These are phyloP conservation scores for Clonostachys rosea DNA, from an alignment of 2,329 filamentous ascomycete species.

Conservation along the genomic window DNA sequence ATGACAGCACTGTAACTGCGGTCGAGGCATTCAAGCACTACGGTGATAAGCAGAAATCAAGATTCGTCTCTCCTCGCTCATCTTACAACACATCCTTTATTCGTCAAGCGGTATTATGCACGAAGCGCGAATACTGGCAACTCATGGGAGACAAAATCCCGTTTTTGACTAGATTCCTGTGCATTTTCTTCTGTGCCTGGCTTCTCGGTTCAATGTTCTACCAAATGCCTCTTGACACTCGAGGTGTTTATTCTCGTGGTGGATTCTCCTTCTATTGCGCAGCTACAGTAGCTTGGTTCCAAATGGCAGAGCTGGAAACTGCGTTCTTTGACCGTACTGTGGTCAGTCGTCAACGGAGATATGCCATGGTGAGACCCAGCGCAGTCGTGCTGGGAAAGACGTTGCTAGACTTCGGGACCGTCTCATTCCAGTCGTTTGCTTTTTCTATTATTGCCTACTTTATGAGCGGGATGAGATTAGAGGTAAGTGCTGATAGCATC, in stretches of 20 bases:
- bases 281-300: constrained; percentile 52
- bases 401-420: constrained; percentile 33
- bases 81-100: constrained; percentile 69
- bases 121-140: constrained; percentile 70
- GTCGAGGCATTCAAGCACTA: background rate
- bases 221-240: constrained; percentile 40
- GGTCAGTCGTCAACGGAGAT: constrained; percentile 26
- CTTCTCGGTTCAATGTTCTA: constrained; percentile 60
- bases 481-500: background rate
- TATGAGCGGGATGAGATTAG: constrained; percentile 20
- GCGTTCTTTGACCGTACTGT: constrained; percentile 32
- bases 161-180: constrained; percentile 57
- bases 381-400: constrained; percentile 22
- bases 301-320: constrained; percentile 49
- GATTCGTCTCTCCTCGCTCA: constrained; percentile 59
- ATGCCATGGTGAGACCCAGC: constrained; percentile 25
- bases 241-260: constrained; percentile 48
- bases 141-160: constrained; percentile 67
- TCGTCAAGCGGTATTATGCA: constrained; percentile 61
- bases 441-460: constrained; percentile 43
- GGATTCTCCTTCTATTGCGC: constrained; percentile 56
- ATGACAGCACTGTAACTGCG: background rate
- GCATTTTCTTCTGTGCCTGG: constrained; percentile 48
- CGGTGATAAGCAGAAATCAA: constrained; percentile 49
- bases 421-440: constrained; percentile 25